Evolutionary conservation across 257 asterid genomes (phyloP).

Genomic region (Scutellaria minor): DNA sequence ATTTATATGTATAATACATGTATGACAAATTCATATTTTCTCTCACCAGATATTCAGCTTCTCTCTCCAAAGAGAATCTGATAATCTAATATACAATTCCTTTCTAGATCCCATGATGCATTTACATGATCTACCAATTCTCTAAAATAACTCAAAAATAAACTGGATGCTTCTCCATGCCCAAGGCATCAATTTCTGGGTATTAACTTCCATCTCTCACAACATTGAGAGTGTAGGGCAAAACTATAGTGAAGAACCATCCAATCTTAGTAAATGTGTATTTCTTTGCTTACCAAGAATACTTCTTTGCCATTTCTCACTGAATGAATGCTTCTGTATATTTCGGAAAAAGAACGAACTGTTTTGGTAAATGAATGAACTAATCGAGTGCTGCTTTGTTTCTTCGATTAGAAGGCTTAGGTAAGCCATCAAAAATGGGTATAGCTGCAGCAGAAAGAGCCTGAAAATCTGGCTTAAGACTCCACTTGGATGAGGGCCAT

Average conservation of each 20-base stretch:
- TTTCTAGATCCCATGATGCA: slow-evolving; percentile 32
- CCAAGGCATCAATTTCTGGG: slow-evolving; percentile 22
- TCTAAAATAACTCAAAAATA: slow-evolving; percentile 30
- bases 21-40: slow-evolving; percentile 33
- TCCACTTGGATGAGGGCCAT: slow-evolving; percentile 80
- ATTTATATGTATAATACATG: slow-evolving; percentile 30
- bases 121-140: slow-evolving; percentile 39
- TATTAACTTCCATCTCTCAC: slow-evolving; percentile 31
- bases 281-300: slow-evolving; percentile 35
- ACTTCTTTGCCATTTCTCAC: slow-evolving; percentile 30
- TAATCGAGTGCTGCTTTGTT: slow-evolving; percentile 85
- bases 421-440: slow-evolving; percentile 82
- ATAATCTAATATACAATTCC: slow-evolving; percentile 58
- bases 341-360: slow-evolving; percentile 3
- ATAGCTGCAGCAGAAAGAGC: slow-evolving; percentile 69
- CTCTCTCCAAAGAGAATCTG: slow-evolving; percentile 25
- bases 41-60: slow-evolving; percentile 31
- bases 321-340: slow-evolving; percentile 33
- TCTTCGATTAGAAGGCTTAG: slow-evolving; percentile 60
- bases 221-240: slow-evolving; percentile 35
- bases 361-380: slow-evolving; percentile 15
- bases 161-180: slow-evolving; percentile 20
- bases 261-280: slow-evolving; percentile 27
- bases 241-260: slow-evolving; percentile 37
- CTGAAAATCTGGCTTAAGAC: slow-evolving; percentile 76